Evolutionary conservation across 257 asterid genomes (phyloP).

Genomic region (Solanum bulbocastanum): DNA sequence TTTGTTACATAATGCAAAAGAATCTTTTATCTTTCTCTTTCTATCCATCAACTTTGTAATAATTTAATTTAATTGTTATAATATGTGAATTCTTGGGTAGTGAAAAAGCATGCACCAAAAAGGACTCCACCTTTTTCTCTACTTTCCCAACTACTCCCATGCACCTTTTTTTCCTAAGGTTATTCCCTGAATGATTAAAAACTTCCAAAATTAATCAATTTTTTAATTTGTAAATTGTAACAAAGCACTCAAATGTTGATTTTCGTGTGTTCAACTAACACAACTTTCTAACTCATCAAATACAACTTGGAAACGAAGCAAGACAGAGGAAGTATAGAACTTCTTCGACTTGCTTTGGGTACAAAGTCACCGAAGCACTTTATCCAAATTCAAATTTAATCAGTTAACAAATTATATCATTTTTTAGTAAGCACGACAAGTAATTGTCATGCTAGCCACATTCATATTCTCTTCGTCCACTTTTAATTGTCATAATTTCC

Average conservation of each 20-base stretch:
- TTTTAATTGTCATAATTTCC: too few relatives aligned
- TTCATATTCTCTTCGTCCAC: accelerated
- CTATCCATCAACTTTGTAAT: not conserved
- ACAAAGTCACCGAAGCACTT: not conserved
- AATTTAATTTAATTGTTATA: not conserved
- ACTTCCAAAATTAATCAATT: not conserved
- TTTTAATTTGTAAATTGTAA: not conserved
- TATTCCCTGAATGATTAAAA: slow-evolving; percentile 1
- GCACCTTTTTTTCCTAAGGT: not conserved
- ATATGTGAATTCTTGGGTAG: not conserved
- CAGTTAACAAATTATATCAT: not conserved
- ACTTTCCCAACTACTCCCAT: slow-evolving; percentile 4
- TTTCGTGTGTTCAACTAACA: not conserved
- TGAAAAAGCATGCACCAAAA: not conserved
- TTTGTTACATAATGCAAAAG: not conserved
- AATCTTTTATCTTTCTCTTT: not conserved
- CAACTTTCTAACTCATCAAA: not conserved
- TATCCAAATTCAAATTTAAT: not conserved
- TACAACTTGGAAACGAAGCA: not conserved
- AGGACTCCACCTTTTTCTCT: slow-evolving; percentile 1
- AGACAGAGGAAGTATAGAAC: not conserved
- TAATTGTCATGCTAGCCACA: not conserved
- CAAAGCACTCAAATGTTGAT: not conserved
- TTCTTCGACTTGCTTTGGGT: not conserved
- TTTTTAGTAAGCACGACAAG: not conserved